A percentile compares a stretch with the other conserved stretches of the same genome.
These are phyloP conservation scores for Trichomonas gallinae DNA, from an alignment of 208 protist species.

Conservation along the genomic window DNA sequence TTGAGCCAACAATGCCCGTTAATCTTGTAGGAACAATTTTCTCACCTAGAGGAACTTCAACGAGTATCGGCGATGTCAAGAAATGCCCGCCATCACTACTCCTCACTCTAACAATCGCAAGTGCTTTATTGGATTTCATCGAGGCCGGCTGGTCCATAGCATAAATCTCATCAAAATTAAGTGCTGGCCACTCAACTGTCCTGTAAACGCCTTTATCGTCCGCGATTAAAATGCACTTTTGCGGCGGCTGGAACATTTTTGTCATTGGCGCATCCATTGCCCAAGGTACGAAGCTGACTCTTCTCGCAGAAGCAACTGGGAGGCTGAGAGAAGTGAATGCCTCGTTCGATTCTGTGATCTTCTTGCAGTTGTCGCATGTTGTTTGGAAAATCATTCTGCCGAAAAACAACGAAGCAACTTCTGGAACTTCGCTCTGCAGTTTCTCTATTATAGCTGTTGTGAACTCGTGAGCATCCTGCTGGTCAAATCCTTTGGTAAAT, in stretches of 20 bases:
- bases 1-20: background rate
- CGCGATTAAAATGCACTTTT: background rate
- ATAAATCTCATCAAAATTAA: background rate
- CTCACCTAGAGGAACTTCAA: background rate
- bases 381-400: background rate
- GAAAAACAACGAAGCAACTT: background rate
- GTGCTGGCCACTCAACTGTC: background rate
- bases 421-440: background rate
- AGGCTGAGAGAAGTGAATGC: background rate
- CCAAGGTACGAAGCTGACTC: background rate
- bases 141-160: background rate
- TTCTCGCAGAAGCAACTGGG: background rate
- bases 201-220: background rate
- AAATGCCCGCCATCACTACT: background rate
- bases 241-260: background rate
- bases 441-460: background rate
- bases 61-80: background rate
- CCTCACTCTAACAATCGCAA: background rate
- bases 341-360: background rate
- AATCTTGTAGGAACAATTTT: background rate
- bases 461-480: constrained; percentile 6
- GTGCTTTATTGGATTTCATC: background rate
- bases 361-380: background rate
- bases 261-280: background rate
- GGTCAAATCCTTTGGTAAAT: background rate